These are phyloP conservation scores for Pichia sp. DNA, from an alignment of 1,139 yeast species.

Conservation along the genomic window DNA sequence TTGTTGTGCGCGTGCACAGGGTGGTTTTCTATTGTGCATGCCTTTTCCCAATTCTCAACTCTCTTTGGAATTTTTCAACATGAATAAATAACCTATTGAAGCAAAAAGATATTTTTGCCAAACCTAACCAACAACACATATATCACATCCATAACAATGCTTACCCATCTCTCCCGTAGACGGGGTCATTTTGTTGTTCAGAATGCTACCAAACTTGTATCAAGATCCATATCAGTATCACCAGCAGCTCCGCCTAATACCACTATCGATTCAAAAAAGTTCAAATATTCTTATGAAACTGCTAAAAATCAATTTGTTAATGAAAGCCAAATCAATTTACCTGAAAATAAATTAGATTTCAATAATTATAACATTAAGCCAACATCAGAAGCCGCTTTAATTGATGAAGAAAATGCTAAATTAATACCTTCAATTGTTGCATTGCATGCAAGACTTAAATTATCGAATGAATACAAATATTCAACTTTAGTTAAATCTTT, in stretches of 20 bases:
- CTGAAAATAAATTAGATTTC: slow-evolving; percentile 22
- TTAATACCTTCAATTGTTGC: slow-evolving; percentile 68
- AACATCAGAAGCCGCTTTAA: slow-evolving; percentile 16
- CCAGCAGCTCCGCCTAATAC: slow-evolving; percentile 7
- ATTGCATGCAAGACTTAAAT: slow-evolving; percentile 68
- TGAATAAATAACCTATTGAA: neutral
- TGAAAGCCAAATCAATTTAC: slow-evolving; percentile 13
- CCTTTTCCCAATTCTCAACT: neutral
- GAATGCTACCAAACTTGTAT: neutral
- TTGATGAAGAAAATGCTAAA: slow-evolving; percentile 41
- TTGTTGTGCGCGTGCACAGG: neutral
- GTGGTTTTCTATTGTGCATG: too few species aligned
- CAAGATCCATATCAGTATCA: slow-evolving; percentile 13
- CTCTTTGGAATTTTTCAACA: neutral
- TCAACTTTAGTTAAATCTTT: slow-evolving; percentile 77
- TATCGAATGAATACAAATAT: slow-evolving; percentile 49
- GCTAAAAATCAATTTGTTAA: slow-evolving; percentile 20
- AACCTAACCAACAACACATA: neutral
- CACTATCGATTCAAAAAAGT: slow-evolving; percentile 11
- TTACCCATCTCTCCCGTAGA: neutral
- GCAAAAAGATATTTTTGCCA: neutral
- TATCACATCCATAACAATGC: neutral
- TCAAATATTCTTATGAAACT: slow-evolving; percentile 25
- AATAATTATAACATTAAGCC: slow-evolving; percentile 24
- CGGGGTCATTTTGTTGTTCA: neutral